Evolutionary conservation across 164 flowering plant genomes (phyloP), one percentile per base, ranked within the genome.

Genomic region (Macadamia tetraphylla): DNA sequence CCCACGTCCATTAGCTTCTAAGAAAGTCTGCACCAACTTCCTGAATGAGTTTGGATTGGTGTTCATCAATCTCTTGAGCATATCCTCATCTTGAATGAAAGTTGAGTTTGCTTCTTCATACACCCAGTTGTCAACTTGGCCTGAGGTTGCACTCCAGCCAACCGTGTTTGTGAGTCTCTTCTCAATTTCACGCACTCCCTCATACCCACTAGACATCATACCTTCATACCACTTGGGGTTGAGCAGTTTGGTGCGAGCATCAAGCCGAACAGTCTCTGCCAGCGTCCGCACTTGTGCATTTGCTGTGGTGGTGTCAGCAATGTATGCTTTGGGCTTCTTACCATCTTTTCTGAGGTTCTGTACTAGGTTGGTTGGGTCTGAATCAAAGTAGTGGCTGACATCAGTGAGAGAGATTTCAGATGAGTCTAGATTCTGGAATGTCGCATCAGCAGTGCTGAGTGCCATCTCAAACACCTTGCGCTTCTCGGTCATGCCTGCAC

Each of bases 171-270:
- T 92, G 23, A 94, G 87, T 43, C 97, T 72, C 78, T 94, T 94
- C 85, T 94, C 99, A 9, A 94, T 94, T 74, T 94, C 99, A 31
- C 98, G 88, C 11, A 92, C 99, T 46, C 99, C 99, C 75, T 94
- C 99, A 60, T 94, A 92, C 7, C 99, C 98, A 57, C 84, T 85
- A 2, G 94, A 80, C 78, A 94, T 70, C 99, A 94, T 94, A 51
- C 99, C 99, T 71, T 94, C 99, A 46, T 94, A 94, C 99, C 98
- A 94, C 74, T 94, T 92, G 51, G 99, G 99, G 78, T 94, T 94
- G 77, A 95, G 78, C 78, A 95, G 60, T 79, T 95, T 95, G 48
- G 99, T 95, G 15, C 99, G 72, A 43, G 99, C 99, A 67, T 95
- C 99, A 1, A 95, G 93, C 17, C 99, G 76, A 14, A 95, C 97